Evolutionary conservation across 345 rosid genomes (phyloP), one percentile per base, ranked within the genome.

Genomic region (Arabidopsis suecica): DNA sequence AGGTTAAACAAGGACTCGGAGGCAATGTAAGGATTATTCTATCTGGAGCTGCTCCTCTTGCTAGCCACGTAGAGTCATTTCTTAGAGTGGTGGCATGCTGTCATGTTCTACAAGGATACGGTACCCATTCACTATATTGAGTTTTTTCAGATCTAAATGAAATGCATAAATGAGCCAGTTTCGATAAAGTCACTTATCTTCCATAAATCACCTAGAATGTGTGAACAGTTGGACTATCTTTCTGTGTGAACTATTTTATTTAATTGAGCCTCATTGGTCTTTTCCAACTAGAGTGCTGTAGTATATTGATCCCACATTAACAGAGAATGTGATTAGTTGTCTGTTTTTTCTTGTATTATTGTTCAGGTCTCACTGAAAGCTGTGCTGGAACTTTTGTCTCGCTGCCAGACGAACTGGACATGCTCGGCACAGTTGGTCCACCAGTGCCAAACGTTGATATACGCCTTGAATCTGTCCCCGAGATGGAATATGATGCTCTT

Each of bases 371-470:
- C 61, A 95, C 99, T 2, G 99, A 96, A 83, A 96, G 85, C 81
- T 93, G 97, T 72, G 99, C 96, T 4, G 99, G 96, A 6, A 89
- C 91, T 74, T 95, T 95, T 79, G 96, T 89, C 33, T 92, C 98
- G 10, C 77, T 95, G 40, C 99, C 99, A 49, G 83, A 95, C 77
- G 78, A 78, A 71, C 69, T 88, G 61, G 73, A 87, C 54, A 88
- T 88, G 97, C 86, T 95, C 42, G 97, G 97, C 32, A 89, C 97
- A 5, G 99, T 95, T 42, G 98, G 99, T 30, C 97, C 98, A 56
- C 99, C 99, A 9, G 91, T 95, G 47, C 99, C 99, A 58, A 95
- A 92, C 67, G 96, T 95, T 64, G 98, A 95, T 79, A 81, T 87
- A 22, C 78, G 96, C 73, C 85, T 95, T 58, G 94, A 95, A 76